phyloP scores from a whole-genome alignment of 2,329 filamentous ascomycete species.

The Trichothecium sympodiale region DNA sequence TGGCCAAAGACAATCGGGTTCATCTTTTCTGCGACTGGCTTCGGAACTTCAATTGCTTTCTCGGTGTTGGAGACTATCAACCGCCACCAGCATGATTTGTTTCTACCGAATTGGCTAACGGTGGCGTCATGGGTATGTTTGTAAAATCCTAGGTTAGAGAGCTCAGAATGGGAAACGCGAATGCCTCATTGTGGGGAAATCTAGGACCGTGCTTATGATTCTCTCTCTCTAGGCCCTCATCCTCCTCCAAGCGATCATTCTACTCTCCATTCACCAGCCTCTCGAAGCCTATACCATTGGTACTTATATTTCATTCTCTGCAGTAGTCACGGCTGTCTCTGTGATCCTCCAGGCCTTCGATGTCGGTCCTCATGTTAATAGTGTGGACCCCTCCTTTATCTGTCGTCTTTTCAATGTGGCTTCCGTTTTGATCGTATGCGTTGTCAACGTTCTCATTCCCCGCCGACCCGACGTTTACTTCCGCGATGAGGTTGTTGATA shows the following conservation, averaged over 20 bases:
- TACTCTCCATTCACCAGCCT: constrained; percentile 38
- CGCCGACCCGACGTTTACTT: constrained; percentile 57
- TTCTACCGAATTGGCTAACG: constrained; percentile 48
- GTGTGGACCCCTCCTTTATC: constrained; percentile 28
- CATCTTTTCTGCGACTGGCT: constrained; percentile 40
- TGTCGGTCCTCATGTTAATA: constrained; percentile 16
- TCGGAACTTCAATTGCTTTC: constrained; percentile 43
- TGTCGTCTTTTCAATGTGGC: constrained; percentile 34
- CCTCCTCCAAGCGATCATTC: constrained; percentile 36
- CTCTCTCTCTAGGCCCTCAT: constrained; percentile 32
- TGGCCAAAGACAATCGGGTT: constrained; percentile 44
- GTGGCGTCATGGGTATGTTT: constrained; percentile 52
- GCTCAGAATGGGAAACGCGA: too few species aligned
- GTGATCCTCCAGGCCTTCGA: constrained; percentile 33
- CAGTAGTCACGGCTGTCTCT: constrained; percentile 29
- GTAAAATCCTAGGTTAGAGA: too few species aligned
- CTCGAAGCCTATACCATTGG: constrained; percentile 43
- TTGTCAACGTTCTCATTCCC: constrained; percentile 45
- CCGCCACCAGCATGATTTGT: constrained; percentile 22
- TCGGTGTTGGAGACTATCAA: constrained; percentile 39
- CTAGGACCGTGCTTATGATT: background rate
- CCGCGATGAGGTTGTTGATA: constrained; percentile 49
- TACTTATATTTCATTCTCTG: constrained; percentile 37
- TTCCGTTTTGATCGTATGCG: constrained; percentile 29
- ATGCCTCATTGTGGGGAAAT: too few species aligned